phyloP scores from a whole-genome alignment of 2,329 filamentous ascomycete species.

The Xenosphaeropsis pyriputrescens region DNA sequence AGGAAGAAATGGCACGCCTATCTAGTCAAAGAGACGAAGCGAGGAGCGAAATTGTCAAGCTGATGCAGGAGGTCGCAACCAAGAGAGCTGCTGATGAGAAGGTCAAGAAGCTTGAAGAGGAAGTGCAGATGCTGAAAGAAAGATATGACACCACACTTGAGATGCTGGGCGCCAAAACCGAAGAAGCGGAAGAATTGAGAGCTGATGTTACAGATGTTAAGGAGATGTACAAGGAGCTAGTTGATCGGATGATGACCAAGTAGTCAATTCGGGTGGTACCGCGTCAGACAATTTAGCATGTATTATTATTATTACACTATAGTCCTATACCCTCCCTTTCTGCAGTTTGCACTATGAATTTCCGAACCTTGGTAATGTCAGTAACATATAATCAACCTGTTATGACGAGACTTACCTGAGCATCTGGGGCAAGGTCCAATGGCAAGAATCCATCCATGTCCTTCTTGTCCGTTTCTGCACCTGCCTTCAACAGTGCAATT shows the following conservation, averaged over 20 bases:
- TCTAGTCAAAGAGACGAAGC: conserved; percentile 83
- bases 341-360: conserved; percentile 63
- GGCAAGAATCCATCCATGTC: conserved; percentile 57
- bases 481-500: conserved; percentile 66
- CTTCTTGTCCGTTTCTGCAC: conserved; percentile 68
- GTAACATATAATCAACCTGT: too few relatives aligned
- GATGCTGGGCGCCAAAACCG: conserved; percentile 93
- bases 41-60: conserved; percentile 71
- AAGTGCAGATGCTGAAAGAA: conserved; percentile 53
- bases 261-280: not conserved
- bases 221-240: conserved; percentile 86
- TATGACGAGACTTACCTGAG: conserved; percentile 42
- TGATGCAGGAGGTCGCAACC: conserved; percentile 77
- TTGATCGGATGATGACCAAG: conserved; percentile 67
- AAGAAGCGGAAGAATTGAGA: conserved; percentile 79
- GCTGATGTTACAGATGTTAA: conserved; percentile 89
- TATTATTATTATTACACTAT: conserved; percentile 6
- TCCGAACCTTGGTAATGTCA: conserved; percentile 39
- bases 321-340: conserved; percentile 74
- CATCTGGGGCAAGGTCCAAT: conserved; percentile 74
- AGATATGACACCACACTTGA: conserved; percentile 86
- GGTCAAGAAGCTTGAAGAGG: conserved; percentile 49
- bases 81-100: conserved; percentile 44
- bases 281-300: not conserved
- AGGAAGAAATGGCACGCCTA: conserved; percentile 72